Base-by-base conservation (phyloP, 331 rosid genomes). In the Pyrus hybrid region DNA sequence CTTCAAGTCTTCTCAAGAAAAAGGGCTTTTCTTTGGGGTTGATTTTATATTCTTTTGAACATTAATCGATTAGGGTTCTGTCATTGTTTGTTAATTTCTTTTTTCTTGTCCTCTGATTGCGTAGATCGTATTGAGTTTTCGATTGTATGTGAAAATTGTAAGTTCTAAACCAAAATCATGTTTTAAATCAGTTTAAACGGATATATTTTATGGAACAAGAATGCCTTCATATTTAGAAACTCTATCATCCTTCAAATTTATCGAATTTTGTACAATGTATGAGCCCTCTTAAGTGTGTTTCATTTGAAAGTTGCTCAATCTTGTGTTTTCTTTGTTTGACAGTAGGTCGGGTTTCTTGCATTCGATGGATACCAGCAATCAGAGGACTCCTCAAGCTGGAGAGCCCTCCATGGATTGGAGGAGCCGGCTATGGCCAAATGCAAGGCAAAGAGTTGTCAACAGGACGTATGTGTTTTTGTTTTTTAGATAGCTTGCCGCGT, bases 331-430 rank as follows among this genome's bases (percentile, higher is more conserved):
- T 56, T 56, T 32, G 29, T 25, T 20, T 33, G 33, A 35, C 37
- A 66, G 74, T 21, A 25, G 69, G 51, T 61, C 63, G 3, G 60
- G 25, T 49, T 35, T 17, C 21, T 76, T 41, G 32, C 71, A 30
- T 71, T 77, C 18, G 74, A 87, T 88, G 94, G 93, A 87, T 71
- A 49, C 74, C 56, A 83, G 77, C 80, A 87, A 86, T 72, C 85
- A 87, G 89, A 79, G 80, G 49, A 83, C 89, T 62, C 63, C 83
- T 73, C 97, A 82, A 77, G 85, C 80, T 43, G 83, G 82, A 43
- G 91, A 88, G 62, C 80, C 87, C 35, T 18, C 86, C 14, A 74
- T 77, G 73, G 90, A 90, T 57, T 93, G 98, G 98, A 85, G 93
- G 92, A 54, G 76, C 77, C 80, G 82, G 28, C 67, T 93, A 71